Base-by-base conservation (phyloP, 768 basidiomycete genomes). In the Lactarius trivialis region DNA sequence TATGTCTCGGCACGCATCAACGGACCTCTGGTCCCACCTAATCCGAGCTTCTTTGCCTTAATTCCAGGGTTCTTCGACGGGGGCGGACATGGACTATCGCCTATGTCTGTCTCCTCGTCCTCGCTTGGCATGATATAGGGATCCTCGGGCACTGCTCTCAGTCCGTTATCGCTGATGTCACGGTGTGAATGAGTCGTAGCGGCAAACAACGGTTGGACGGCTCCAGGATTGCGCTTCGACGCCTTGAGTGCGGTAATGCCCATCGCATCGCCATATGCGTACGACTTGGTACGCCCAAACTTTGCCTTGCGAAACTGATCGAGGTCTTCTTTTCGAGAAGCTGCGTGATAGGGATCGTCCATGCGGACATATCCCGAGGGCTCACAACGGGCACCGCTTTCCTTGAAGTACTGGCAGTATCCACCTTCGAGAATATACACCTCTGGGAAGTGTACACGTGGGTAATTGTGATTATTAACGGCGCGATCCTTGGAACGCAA, bases 381-480 rank as follows among this genome's bases (percentile, higher is more conserved):
- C 52, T 88, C 78, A 76, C 96, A 98, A 50, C 86, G 87, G 33
- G 75, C 71, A 2, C 83, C 76, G 56, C 82, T 87, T 26, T 78
- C 75, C 68, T 85, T 84, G 77, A 81, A 97, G 77, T 93, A 98
- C 48, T 85, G 82, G 68, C 86, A 92, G 74, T 98, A 99, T 14
- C 97, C 97, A 39, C 97, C 97, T 75, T 97, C 92, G 8, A 99
- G 83, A 68, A 99, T 84, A 76, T 98, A 99, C 19, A 98, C 84
- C 75, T 99, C 97, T 0, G 97, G 97, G 71, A 92, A 99, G 74
- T 91, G 89, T 45, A 98, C 86, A 71, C 83, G 89, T 4, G 97
- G 97, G 72, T 99, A 99, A 21, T 84, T 74, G 62, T 90, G 88
- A 65, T 89, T 86, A 75, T 98, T 98, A 77, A 89, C 75, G 1